Base-by-base conservation (phyloP, 495 filamentous ascomycete genomes). In the Paragyromitra xinjiangensis region DNA sequence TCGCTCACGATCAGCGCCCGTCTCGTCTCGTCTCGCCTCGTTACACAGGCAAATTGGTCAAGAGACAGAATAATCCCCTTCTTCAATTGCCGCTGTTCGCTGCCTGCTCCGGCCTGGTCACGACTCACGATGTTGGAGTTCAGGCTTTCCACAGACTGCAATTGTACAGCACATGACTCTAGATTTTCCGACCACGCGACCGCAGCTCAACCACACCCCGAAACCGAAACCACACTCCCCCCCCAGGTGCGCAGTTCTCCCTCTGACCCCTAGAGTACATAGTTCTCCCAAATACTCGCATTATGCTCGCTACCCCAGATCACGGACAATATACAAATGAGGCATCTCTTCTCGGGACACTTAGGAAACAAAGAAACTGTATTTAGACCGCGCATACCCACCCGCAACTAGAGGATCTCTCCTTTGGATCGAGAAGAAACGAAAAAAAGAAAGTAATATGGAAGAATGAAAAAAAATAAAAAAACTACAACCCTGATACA, bases 341-440 rank as follows among this genome's bases (percentile, higher is more conserved):
- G 61, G 44, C 7, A 51, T 37, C 48, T 42, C 37, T 34, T 51
- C 59, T 55, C 45, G 34, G 67, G 8, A 12, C 3, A 59, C 39
- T 65, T 48, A 51, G 44, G 40, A 73, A 77, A 77, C 69, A 42
- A 66, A 45, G 37, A 61, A 67, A 73, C 29, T 62, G 69, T 72
- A 76, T 77, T 73, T 66, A 77, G 59, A 50, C 74, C 61, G 44
- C 53, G 51, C 69, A 69, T 53, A 63, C n/a, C 55, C 65, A 24
- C 72, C 48, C 48, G 6, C 50, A 48, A 73, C 69, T 77, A 77
- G 74, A 73, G 74, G 39, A 77, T 77, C 74, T 63, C 62, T 50
- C 69, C 48, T 12, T 73, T n/a, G 69, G 69, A 73, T 77, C 69
- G 74, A 71, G 59, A 58, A 64, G 39, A 58, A 64, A 48, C 14